Evolutionary conservation across 2,329 filamentous ascomycete species (phyloP).

Genomic region (Aureobasidium sp.): DNA sequence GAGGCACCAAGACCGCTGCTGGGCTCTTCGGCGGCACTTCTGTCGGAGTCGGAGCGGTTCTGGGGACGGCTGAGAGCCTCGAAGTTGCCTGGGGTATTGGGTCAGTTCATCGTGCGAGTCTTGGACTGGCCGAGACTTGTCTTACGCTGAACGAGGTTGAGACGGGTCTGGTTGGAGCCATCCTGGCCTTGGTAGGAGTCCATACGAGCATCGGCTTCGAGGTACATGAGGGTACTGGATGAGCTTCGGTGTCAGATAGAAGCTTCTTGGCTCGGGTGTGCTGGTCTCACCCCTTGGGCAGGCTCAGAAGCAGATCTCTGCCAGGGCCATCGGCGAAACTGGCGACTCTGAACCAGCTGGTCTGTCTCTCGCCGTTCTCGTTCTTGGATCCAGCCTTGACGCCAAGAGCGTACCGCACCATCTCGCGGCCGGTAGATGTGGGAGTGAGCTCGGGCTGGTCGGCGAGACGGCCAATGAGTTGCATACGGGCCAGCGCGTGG

Average conservation of each 20-base stretch:
- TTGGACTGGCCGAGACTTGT: constrained; percentile 21
- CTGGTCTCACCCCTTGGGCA: constrained; percentile 73
- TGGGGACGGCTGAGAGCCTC: constrained; percentile 41
- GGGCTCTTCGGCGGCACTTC: constrained; percentile 25
- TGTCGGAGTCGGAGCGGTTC: constrained; percentile 19
- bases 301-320: constrained; percentile 62
- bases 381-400: constrained; percentile 60
- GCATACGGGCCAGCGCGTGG: constrained; percentile 68
- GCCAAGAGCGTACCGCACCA: constrained; percentile 72
- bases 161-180: constrained; percentile 54
- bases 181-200: constrained; percentile 61
- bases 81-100: constrained; percentile 35
- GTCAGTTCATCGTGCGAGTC: neutral
- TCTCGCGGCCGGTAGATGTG: constrained; percentile 63
- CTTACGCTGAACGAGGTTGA: constrained; percentile 79
- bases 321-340: constrained; percentile 63
- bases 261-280: neutral
- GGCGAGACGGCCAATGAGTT: constrained; percentile 77
- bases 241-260: neutral
- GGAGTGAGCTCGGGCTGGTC: constrained; percentile 67
- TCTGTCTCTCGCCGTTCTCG: constrained; percentile 58
- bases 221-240: constrained; percentile 64
- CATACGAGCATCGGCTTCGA: constrained; percentile 77
- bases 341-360: constrained; percentile 78
- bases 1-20: constrained; percentile 25